Evolutionary conservation across 2,329 filamentous ascomycete genomes (phyloP), one percentile per base, ranked within the genome.

Genomic region (Trichoderma semiorbis): DNA sequence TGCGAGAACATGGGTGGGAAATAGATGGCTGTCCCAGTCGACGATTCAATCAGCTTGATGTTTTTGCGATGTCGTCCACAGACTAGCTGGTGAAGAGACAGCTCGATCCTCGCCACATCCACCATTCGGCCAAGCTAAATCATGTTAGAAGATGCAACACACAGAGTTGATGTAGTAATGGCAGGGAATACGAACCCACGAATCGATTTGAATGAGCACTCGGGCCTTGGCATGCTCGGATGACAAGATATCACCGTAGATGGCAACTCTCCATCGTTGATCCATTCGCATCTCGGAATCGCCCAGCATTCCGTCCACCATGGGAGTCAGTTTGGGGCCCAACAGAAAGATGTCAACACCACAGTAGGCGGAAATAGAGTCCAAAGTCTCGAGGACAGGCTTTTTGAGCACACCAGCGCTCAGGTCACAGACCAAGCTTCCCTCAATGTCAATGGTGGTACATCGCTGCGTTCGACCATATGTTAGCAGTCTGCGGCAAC

Each of bases 281-380:
- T 98, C 95, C 77, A 93, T 92, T 76, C 93, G 93, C 78, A 96
- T 91, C 78, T 96, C 91, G 47, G 90, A 90, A 78, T 94, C 93
- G 75, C 93, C 94, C 60, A 92, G 92, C 74, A 92, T 86, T 53
- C 90, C 88, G 70, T 92, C 90, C 58, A 92, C 90, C 76, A 97
- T 91, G 14, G 93, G 92, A 32, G 92, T 91, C 74, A 95, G 88
- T 82, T 97, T 97, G 5, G 96, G 95, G 71, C 94, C 95, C 65
- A 99, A 89, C 63, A 99, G 86, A 82, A 99, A 99, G 76, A 99
- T 97, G 81, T 99, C 96, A 69, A 97, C 95, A 66, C 96, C 96
- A 73, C 95, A 98, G 79, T 92, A 97, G 75, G 87, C 89, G 12
- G 96, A 93, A 78, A 97, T 92, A 74, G 92, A 91, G 81, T 98